Base-by-base conservation (phyloP, 192 early-diverging fungal species). In the Mortierella claussenii region DNA sequence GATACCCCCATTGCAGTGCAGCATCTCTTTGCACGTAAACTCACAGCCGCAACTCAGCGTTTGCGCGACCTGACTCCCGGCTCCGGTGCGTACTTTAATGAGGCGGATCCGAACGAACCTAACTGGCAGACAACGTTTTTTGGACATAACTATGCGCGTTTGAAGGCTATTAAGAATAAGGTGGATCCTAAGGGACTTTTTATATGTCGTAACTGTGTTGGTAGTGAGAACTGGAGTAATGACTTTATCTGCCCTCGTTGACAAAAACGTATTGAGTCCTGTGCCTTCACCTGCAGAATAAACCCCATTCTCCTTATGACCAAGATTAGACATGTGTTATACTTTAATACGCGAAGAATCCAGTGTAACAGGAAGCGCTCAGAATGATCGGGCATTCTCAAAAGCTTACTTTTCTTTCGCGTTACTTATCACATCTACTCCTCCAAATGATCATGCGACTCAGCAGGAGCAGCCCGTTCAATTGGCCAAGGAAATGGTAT, bases 51-150 rank as follows among this genome's bases (percentile, higher is more conserved):
- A 0, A 40, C n/a, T 32, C 32, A 44, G 17, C 65, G 59, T 42
- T 18, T 79, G 11, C 60, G 58, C 13, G 59, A 65, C 11, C 36
- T 79, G 3, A 79, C 82, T 0, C 84, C 81, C 4, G 82, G 74
- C n/a, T 49, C 54, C 1, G 84, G 80, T 8, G 57, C 79, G 1
- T 88, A 88, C 47, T 30, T 65, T 23, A 87, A 81, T 47, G 86
- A 88, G 42, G 84, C 84, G 11, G 80, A 85, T 44, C 20, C 52
- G 4, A 44, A 62, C 12, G 79, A 87, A 40, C 65, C 69, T 4
- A 55, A 83, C 45, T 86, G 80, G 83, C 56, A 81, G 43, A 31
- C 57, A 5, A 47, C 52, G 1, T 88, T 84, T 57, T 88, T 71
- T 46, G 87, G 87, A 32, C 21, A 32, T 18, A 69, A 88, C 52